Base-by-base conservation (phyloP, 129 eudicot species). In the Saposhnikovia divaricata region DNA sequence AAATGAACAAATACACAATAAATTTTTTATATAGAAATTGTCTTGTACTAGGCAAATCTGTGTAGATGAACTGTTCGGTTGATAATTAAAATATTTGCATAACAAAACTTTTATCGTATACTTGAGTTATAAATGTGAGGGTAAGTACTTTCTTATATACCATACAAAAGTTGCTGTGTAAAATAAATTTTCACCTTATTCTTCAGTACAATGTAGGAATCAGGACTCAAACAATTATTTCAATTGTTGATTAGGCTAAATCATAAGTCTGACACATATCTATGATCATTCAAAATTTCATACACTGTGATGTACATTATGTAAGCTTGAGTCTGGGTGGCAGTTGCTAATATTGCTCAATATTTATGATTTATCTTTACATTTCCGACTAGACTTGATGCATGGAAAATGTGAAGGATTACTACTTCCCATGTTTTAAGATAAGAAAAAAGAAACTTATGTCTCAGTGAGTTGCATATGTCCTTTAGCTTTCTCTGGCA, bases 101-200 rank as follows among this genome's bases (percentile, higher is more conserved):
- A 8, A 28, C 12, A 55, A 70, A 70, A 39, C n/a, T 70, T 34
- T 2, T 21, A 15, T 70, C 73, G 11, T 38, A 71, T 71, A 38
- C 11, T 70, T 16, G 25, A 70, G n/a, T 70, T 70, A 15, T 69
- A 25, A 27, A 38, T 38, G n/a, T 38, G 48, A 65, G 48, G 75
- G 16, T 70, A 71, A 19, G 42, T 71, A 18, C 75, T 39, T 39
- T 71, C 48, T 71, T 15, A 71, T 71, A 39, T 71, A 71, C 75
- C 75, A 39, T 71, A 71, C 14, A 18, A 19, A 38, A 18, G 45
- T 39, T 71, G 40, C 42, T 4, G 12, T 71, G 45, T 71, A 23
- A 37, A 57, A 21, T 23, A 8, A 19, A 39, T 71, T 39, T 40
- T 11, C 75, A 71, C 75, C n/a, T 71, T 48, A 71, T 39, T 38